phyloP scores from a whole-genome alignment of 2,329 filamentous ascomycete genomes.

The Fusarium lateritium region DNA sequence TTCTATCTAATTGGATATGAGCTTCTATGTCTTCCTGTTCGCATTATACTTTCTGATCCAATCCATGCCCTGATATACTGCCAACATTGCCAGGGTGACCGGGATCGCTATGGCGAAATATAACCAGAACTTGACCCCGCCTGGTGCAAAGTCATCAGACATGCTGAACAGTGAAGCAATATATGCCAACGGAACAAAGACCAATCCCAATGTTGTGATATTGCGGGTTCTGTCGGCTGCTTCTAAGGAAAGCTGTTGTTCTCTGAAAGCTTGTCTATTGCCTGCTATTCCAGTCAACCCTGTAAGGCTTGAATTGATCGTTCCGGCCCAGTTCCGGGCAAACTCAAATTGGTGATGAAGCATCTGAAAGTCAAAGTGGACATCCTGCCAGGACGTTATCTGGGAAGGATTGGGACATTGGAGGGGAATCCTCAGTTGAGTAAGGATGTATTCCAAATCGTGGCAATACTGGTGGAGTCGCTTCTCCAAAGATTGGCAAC shows the following conservation, averaged over 20 bases:
- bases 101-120: conserved; percentile 4
- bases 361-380: not conserved
- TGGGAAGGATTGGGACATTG: not conserved
- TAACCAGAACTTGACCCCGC: not conserved
- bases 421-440: not conserved
- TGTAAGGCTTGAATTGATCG: not conserved
- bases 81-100: not conserved
- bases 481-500: conserved; percentile 7
- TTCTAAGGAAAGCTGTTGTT: conserved; percentile 5
- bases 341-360: not conserved
- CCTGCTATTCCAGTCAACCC: conserved; percentile 1
- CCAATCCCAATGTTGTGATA: not conserved
- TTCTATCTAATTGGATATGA: too few species aligned
- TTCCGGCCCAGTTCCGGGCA: not conserved
- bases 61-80: not conserved
- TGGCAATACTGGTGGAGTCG: not conserved
- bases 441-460: not conserved
- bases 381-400: conserved; percentile 4
- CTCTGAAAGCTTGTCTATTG: conserved; percentile 3
- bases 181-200: conserved; percentile 6
- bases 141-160: conserved; percentile 1
- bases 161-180: conserved; percentile 7
- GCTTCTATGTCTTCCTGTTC: too few species aligned
- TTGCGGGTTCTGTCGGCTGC: not conserved
- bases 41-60: not conserved